Evolutionary conservation across 768 basidiomycete species (phyloP).

Genomic region (Mycena latifolia): DNA sequence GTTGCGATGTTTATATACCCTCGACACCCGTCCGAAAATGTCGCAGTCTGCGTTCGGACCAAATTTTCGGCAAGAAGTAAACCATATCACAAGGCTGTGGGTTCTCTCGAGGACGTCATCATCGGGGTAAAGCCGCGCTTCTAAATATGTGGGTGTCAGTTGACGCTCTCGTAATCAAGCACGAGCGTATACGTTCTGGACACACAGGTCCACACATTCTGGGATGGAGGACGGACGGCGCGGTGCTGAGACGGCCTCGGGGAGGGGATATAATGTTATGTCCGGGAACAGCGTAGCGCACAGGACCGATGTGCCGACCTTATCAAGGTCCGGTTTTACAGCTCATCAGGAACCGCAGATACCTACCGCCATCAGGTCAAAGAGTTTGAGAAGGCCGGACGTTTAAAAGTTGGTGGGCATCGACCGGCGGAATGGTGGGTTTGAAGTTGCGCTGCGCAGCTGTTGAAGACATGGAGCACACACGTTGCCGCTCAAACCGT

Average conservation of each 20-base stretch:
- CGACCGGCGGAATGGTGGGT: no score
- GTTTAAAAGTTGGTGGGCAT: no score
- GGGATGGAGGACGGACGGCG: background rate
- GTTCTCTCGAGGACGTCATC: conserved; percentile 1
- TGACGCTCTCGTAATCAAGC: background rate
- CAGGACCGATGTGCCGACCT: conserved; percentile 14
- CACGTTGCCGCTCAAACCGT: no score
- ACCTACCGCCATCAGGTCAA: background rate
- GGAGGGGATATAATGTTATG: background rate
- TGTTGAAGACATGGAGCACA: no score
- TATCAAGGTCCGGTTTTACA: conserved; percentile 5
- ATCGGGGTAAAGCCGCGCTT: background rate
- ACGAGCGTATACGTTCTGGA: background rate
- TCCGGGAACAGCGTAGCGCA: conserved; percentile 5
- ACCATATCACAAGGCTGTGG: conserved; percentile 16
- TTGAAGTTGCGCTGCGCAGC: no score
- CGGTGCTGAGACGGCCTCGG: background rate
- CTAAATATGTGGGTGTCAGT: conserved; percentile 9
- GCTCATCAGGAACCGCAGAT: background rate
- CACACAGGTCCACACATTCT: background rate
- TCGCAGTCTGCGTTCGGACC: background rate
- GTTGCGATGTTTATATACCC: conserved; percentile 17
- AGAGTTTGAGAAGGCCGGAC: background rate
- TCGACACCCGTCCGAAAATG: background rate
- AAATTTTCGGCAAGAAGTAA: background rate